Evolutionary conservation across 2,329 filamentous ascomycete genomes (phyloP).

Genomic region (Penicillium verrucosum): DNA sequence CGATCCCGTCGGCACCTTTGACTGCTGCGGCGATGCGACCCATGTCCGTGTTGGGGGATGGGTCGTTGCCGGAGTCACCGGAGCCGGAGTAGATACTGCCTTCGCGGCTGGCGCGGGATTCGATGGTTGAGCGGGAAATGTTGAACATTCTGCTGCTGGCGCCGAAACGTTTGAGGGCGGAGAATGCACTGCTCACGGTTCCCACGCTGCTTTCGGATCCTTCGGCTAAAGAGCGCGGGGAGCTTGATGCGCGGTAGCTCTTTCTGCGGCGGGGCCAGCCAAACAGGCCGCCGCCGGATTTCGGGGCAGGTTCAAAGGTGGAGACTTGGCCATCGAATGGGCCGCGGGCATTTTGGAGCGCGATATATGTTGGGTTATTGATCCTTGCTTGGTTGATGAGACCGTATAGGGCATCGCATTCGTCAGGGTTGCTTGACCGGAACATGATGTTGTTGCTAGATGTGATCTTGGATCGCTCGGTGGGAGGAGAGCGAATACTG

Average conservation of each 20-base stretch:
- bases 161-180: slow-evolving; percentile 71
- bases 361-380: slow-evolving; percentile 86
- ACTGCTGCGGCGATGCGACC: slow-evolving; percentile 47
- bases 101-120: slow-evolving; percentile 52
- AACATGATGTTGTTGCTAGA: slow-evolving; percentile 83
- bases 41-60: slow-evolving; percentile 58
- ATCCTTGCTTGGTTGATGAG: slow-evolving; percentile 85
- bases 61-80: slow-evolving; percentile 45
- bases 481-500: slow-evolving; percentile 84
- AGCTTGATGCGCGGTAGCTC: slow-evolving; percentile 58
- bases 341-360: slow-evolving; percentile 67
- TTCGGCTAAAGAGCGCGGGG: slow-evolving; percentile 55
- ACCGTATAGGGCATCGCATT: slow-evolving; percentile 78
- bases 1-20: slow-evolving; percentile 60
- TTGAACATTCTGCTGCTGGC: slow-evolving; percentile 73
- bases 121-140: slow-evolving; percentile 73
- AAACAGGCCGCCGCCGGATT: slow-evolving; percentile 41
- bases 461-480: slow-evolving; percentile 66
- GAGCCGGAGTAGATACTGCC: slow-evolving; percentile 60
- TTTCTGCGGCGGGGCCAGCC: slow-evolving; percentile 52
- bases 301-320: slow-evolving; percentile 45
- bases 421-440: slow-evolving; percentile 70
- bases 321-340: slow-evolving; percentile 54
- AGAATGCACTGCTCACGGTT: slow-evolving; percentile 75
- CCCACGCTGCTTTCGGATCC: slow-evolving; percentile 72